Evolutionary conservation across 1,284 basidiomycete species (phyloP), one percentile per base, ranked within the genome.

Genomic region (Trametes sp.): DNA sequence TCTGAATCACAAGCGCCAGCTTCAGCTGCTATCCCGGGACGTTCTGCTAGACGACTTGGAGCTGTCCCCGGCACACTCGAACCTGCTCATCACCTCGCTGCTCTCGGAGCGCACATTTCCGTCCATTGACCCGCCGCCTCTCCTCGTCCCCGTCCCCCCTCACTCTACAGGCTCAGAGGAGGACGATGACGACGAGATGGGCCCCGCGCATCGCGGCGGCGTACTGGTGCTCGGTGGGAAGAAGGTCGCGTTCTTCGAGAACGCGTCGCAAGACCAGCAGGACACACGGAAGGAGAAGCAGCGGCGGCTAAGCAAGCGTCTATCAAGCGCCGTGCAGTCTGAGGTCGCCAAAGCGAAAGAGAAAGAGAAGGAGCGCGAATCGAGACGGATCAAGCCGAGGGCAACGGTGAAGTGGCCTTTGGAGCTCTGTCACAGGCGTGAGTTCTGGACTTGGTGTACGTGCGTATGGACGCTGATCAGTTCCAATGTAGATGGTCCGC

Each of bases 221-320:
- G 74, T 93, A n/a, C 74, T 94, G 24, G 80, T 93, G 2, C 68
- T 90, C 0, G 90, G 90, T 46, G 90, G 89, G 0, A 81, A 78
- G 41, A 84, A 83, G 71, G 80, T 92, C 49, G 69, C 85, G 19
- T 78, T 90, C 21, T 91, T 84, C 66, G 87, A 88, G 59, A 69
- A 87, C 44, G 78, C 84, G 8, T 79, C 80, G 19, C 70, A 73
- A 28, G 77, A 82, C 14, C 77, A 74, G 13, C 81, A 84, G 70
- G 79, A 80, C 35, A 87, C 84, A 69, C 83, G 85, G 57, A 76
- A 75, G 57, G 83, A 80, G 35, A 90, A 86, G 73, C 77, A 80
- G 61, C 81, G 80, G 45, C 77, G 84, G 50, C 71, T 82, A 50
- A 85, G 84, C 44, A 78, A 77, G 44, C 82, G 78, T 67, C 84